Evolutionary conservation across 257 asterid species (phyloP), one percentile per base, ranked within the genome.

Genomic region (Nicotiana tomentosiformis): DNA sequence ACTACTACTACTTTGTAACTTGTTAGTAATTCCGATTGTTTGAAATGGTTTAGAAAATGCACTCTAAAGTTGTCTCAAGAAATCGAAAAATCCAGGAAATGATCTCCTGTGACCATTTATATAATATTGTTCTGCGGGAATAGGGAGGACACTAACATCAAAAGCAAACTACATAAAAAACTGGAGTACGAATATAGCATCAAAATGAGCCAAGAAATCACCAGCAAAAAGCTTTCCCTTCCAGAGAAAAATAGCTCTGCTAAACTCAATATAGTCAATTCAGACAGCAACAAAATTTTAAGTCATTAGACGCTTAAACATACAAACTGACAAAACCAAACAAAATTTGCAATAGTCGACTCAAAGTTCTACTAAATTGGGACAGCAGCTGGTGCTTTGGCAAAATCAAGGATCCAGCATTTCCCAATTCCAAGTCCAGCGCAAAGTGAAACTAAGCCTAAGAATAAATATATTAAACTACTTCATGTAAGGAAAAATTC

Each of bases 301-400:
- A 72, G 43, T 49, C 16, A 51, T 76, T 76, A 61, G 80, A 76
- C 15, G 53, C 62, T 49, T 8, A 1, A 56, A 74, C 49, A 74
- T 23, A 15, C 80, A 26, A 26, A 15, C 53, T 26, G 61, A 76
- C 43, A 76, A 32, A 76, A 16, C 64, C 62, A 76, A 58, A 76
- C 80, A 76, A 76, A 76, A 76, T 76, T 76, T 76, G 80, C 64
- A 51, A 57, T 5, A 3, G 26, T 51, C 29, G 46, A 51, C 80
- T 26, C 80, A 23, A 20, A 61, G 33, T 61, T 61, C 66, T n/a
- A 61, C 66, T 61, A 29, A 61, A 61, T 61, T 20, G 66, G 66
- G 66, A 78, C 10, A 61, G 66, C 4, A 20, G 10, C 66, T 57
- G 64, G 64, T 57, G 11, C 23, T 57, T 5, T 57, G 11, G 64